Percentiles rank a stretch among this genome's conserved stretches.
Conservation (phyloP, 2,329 filamentous ascomycete genomes). For the Zymoseptoria brevis region DNA sequence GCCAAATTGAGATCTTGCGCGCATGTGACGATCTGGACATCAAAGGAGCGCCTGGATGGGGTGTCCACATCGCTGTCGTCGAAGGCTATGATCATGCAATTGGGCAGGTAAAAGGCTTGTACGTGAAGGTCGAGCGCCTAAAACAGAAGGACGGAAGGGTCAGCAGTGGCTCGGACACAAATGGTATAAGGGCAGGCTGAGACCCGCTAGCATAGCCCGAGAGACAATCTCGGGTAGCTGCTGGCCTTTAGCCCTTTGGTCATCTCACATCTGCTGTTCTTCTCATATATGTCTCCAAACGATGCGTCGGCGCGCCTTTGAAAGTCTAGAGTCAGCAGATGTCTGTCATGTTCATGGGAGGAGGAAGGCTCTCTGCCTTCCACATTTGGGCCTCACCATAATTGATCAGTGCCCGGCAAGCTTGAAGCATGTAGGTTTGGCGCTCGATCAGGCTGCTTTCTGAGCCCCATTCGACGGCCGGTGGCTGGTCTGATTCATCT, state of each 20-base stretch:
- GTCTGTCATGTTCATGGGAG: too few species aligned
- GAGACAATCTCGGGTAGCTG: too few species aligned
- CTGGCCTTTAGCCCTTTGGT: too few species aligned
- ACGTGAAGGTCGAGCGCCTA: constrained; percentile 72
- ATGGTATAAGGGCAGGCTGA: too few species aligned
- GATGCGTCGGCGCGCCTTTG: constrained; percentile 69
- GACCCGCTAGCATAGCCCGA: too few species aligned
- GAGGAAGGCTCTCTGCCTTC: background rate
- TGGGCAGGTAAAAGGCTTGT: constrained; percentile 85
- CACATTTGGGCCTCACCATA: constrained; percentile 47
- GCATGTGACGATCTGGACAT: constrained; percentile 64
- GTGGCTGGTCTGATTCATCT: background rate
- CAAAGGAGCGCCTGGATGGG: constrained; percentile 57
- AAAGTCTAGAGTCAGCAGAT: too few species aligned
- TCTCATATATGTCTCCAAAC: constrained; percentile 81
- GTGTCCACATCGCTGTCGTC: constrained; percentile 48
- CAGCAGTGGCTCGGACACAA: too few species aligned
- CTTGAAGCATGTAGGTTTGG: constrained; percentile 73
- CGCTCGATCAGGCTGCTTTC: constrained; percentile 32
- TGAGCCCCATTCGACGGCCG: background rate
- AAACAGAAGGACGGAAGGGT: too few species aligned
- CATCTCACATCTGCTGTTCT: constrained; percentile 62
- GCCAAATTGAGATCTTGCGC: constrained; percentile 64
- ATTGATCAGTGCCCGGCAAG: constrained; percentile 78
- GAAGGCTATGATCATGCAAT: constrained; percentile 90